Evolutionary conservation across 805 yeast genomes (phyloP), one percentile per base, ranked within the genome.

Genomic region (Cyberlindnera galapagoensis): DNA sequence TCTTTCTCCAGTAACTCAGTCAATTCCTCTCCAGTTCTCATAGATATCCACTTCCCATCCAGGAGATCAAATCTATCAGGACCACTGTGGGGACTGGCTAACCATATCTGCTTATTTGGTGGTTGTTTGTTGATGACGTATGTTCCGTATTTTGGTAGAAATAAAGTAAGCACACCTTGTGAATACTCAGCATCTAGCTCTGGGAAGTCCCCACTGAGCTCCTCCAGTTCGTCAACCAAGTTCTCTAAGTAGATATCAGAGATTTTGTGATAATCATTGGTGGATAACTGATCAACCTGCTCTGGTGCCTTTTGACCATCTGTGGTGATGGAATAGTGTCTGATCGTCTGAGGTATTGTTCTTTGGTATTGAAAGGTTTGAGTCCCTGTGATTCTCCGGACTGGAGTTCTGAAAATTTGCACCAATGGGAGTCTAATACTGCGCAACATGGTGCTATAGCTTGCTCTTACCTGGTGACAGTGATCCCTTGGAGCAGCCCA

Each of bases 41-140:
- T 54, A 9, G 88, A 80, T 9, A 76, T 60, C 98, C 98, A 92
- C 35, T 67, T 62, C 4, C 82, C 83, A 25, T 74, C 69, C 26
- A 81, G 66, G 40, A 71, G 73, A 54, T 92, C 97, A 49, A 75
- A 82, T 43, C 82, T 61, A 51, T 87, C 86, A 6, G 98, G 98
- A 0, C 98, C 98, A 7, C 94, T 81, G 4, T 86, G 52, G 0
- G 99, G 99, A 26, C 95, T 82, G 38, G 94, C 76, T 33, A 90
- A 67, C 99, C 99, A 92, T 19, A 92, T 80, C 56, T 92, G 99
- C 59, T 84, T 81, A 60, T 87, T 92, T 4, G 98, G 97, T 2
- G 98, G 98, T 59, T 92, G 97, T 52, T 87, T 90, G 63, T 92
- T 92, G 52, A 92, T 79, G 18, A 92, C 95, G 53, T 92, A 92